Base-by-base conservation (phyloP, 495 filamentous ascomycete species). In the Xylaria telfairii region DNA sequence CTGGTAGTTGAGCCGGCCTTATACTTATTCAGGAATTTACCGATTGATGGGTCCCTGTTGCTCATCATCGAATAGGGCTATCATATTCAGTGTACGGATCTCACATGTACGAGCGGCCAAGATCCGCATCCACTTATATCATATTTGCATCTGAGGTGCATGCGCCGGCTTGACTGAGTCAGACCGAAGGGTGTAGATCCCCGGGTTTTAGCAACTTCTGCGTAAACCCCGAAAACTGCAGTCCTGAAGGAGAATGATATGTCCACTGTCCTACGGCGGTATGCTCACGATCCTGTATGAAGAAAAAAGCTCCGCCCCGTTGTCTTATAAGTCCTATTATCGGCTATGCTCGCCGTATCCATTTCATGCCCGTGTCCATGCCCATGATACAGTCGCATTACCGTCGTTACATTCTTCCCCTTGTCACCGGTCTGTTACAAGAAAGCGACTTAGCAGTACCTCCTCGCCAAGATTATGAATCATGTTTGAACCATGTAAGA, bases 51-150 rank as follows among this genome's bases (percentile, higher is more conserved):
- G 30, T 17, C 59, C 21, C 37, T 42, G 24, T 42, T 28, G 28
- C 26, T 26, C 21, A 62, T 17, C 37, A 2, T 24, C 59, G 59
- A 24, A 41, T 41, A 17, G n/a, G 4, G 13, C 19, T 32, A 62
- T 42, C 30, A 59, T 17, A 37, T 34, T 21, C 19, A 37, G 13
- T 21, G 17, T 6, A 39, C 9, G 53, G 26, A 51, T 53, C 28
- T 65, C 19, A 46, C 17, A 46, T 32, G 64, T 9, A 54, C 8
- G 46, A 26, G 46, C 47, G 64, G 47, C 32, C 34, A 15, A 66
- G 46, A 54, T 66, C 64, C 64, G 64, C 64, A 66, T 49, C 64
- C n/a, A 26, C 28, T 21, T 30, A 39, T 47, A 12, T 15, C 30
- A 46, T 46, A 26, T 47, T 47, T 0, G 17, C 41, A 32, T 64